A percentile compares a stretch with the other conserved stretches of the same genome.
Conservation (phyloP, 192 early-diverging fungal species). For the Coemansia sp. region DNA sequence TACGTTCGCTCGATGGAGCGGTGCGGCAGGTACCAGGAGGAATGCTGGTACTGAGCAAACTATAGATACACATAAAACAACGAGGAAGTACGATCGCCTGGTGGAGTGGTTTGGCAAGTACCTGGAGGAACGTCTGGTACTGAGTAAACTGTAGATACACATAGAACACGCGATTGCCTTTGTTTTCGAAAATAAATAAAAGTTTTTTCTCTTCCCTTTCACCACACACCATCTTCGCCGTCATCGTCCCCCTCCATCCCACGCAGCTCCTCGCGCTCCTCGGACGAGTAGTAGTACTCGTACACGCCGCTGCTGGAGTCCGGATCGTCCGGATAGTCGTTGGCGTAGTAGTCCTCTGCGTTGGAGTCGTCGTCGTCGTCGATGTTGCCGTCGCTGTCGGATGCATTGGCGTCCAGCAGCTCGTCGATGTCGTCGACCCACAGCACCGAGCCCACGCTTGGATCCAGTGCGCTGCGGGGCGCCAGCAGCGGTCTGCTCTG, state of each 20-base stretch:
- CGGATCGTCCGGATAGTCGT: slow-evolving; percentile 76
- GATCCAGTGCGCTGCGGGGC: slow-evolving; percentile 2
- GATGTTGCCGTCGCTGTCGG: slow-evolving; percentile 24
- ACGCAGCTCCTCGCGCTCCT: slow-evolving; percentile 21
- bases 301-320: slow-evolving; percentile 28
- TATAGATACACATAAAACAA: not conserved
- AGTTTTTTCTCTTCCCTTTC: not conserved
- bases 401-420: slow-evolving; percentile 26
- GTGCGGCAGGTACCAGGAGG: slow-evolving; percentile 74
- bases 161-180: too few relatives aligned
- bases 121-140: too few relatives aligned
- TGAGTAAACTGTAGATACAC: not conserved
- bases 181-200: too few relatives aligned
- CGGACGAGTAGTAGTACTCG: slow-evolving; percentile 31
- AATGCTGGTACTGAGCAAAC: slow-evolving; percentile 67
- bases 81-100: too few relatives aligned
- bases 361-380: slow-evolving; percentile 65
- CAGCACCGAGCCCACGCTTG: slow-evolving; percentile 29
- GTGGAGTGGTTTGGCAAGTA: too few relatives aligned
- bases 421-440: slow-evolving; percentile 58
- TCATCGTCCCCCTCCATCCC: slow-evolving; percentile 1
- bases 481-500: slow-evolving; percentile 31
- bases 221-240: slow-evolving; percentile 12
- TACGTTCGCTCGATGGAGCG: slow-evolving; percentile 58
- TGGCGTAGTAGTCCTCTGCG: slow-evolving; percentile 76